These are phyloP conservation scores for Bromus sterilis DNA, from an alignment of 176 grass and related monocot species.

Conservation along the genomic window DNA sequence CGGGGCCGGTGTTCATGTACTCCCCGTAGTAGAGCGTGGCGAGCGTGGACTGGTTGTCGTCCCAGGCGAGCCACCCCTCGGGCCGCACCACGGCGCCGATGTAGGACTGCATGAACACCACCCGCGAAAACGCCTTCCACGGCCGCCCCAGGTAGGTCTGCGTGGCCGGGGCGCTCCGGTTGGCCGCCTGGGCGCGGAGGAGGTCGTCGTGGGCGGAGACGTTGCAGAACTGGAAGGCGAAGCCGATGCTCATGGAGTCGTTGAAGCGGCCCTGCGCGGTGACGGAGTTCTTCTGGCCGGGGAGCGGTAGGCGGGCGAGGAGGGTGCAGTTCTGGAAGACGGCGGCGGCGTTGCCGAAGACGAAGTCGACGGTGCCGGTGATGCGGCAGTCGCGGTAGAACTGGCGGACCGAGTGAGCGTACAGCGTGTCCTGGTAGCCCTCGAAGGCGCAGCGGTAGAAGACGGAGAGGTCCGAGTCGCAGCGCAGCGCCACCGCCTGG, in stretches of 20 bases:
- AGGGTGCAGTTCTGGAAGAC: conserved; percentile 66
- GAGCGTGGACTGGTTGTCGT: conserved; percentile 27
- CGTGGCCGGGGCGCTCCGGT: neutral
- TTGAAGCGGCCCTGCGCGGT: conserved; percentile 62
- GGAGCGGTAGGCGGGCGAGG: conserved; percentile 29
- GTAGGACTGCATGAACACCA: conserved; percentile 64
- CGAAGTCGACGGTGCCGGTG: conserved; percentile 73
- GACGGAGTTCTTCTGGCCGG: conserved; percentile 55
- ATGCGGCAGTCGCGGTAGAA: conserved; percentile 78
- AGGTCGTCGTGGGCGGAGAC: conserved; percentile 47
- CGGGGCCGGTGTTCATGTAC: conserved; percentile 52
- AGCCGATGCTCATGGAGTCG: conserved; percentile 58
- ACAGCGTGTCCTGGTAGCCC: conserved; percentile 90
- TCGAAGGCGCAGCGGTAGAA: conserved; percentile 77
- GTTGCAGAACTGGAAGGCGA: conserved; percentile 77
- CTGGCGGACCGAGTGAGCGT: conserved; percentile 82
- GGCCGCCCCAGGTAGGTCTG: conserved; percentile 57
- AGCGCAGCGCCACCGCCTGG: conserved; percentile 82
- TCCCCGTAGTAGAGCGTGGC: conserved; percentile 60
- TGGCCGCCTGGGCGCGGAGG: neutral
- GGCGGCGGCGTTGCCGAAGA: conserved; percentile 82
- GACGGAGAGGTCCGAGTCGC: conserved; percentile 72
- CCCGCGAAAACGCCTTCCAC: conserved; percentile 53
- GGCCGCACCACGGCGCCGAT: conserved; percentile 33
- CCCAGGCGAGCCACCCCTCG: conserved; percentile 73